Evolutionary conservation across 179 eudicot genomes (phyloP).

Genomic region (Actinidia chinensis): DNA sequence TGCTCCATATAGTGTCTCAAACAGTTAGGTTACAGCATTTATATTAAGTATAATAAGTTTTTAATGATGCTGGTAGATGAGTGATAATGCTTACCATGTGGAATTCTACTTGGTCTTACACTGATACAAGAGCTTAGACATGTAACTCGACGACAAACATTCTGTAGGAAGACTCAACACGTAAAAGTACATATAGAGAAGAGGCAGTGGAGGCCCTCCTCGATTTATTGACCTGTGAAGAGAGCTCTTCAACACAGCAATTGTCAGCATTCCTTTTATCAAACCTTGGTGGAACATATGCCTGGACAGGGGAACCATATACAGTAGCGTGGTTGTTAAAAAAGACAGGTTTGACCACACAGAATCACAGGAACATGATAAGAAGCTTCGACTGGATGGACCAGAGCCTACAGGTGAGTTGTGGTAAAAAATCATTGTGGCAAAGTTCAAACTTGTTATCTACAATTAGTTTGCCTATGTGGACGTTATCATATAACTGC

Average conservation of each 20-base stretch:
- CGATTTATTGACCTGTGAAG: conserved; percentile 34
- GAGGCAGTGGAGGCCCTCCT: conserved; percentile 41
- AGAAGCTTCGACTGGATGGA: conserved; percentile 45
- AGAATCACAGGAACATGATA: conserved; percentile 45
- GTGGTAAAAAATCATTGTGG: background rate
- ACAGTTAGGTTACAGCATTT: background rate
- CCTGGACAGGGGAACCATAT: conserved; percentile 57
- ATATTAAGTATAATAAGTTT: background rate
- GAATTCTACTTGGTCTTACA: background rate
- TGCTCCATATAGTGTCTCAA: background rate
- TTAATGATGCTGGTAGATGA: background rate
- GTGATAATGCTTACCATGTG: background rate
- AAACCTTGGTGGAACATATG: conserved; percentile 53
- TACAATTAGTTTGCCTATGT: background rate
- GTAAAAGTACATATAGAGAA: conserved; percentile 31
- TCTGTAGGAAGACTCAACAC: conserved; percentile 47
- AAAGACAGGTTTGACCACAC: conserved; percentile 48
- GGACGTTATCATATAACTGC: background rate
- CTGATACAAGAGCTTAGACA: background rate
- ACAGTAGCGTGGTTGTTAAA: conserved; percentile 53
- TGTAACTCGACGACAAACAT: conserved; percentile 6
- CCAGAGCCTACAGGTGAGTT: conserved; percentile 40
- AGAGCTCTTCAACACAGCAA: conserved; percentile 31
- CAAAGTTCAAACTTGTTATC: background rate
- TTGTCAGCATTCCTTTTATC: conserved; percentile 50